Evolutionary conservation across 1,284 basidiomycete genomes (phyloP).

Genomic region (Phlebopus sp.): DNA sequence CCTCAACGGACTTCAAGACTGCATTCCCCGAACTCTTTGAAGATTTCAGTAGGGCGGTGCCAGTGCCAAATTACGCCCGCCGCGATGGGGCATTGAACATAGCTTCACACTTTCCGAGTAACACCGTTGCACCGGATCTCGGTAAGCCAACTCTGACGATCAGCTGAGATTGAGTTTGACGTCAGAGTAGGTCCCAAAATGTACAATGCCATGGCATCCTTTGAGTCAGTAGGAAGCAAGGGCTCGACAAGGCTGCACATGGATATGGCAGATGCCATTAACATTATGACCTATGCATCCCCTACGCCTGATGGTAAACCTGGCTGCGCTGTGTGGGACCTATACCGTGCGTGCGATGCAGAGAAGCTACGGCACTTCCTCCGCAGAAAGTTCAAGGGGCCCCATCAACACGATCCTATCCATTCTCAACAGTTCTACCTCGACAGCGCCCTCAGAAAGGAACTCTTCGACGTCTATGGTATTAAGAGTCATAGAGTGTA

Average conservation of each 20-base stretch:
- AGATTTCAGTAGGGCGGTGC: constrained; percentile 82
- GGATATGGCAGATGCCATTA: constrained; percentile 95
- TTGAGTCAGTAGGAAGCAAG: constrained; percentile 60
- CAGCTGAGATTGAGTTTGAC: constrained; percentile 26
- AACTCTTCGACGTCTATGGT: constrained; percentile 65
- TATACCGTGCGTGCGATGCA: constrained; percentile 85
- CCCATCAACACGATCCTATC: constrained; percentile 75
- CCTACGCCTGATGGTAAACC: constrained; percentile 57
- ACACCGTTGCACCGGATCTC: constrained; percentile 84
- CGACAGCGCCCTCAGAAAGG: constrained; percentile 63
- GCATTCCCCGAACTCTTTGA: constrained; percentile 85
- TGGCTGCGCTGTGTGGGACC: constrained; percentile 90
- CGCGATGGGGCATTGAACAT: constrained; percentile 88
- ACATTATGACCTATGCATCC: constrained; percentile 83
- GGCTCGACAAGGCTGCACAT: constrained; percentile 89
- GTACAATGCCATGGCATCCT: constrained; percentile 76
- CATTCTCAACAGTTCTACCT: constrained; percentile 90
- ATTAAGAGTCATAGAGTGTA: constrained; percentile 83
- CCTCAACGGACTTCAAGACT: constrained; percentile 78
- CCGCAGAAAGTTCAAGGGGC: constrained; percentile 51
- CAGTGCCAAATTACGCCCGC: constrained; percentile 85
- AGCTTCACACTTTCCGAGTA: constrained; percentile 83
- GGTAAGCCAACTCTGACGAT: constrained; percentile 40
- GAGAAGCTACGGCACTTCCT: constrained; percentile 76
- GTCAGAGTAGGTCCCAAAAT: constrained; percentile 65